These are phyloP conservation scores for Phytophthora sp. DNA, from an alignment of 352 stramenopile genomes.

Conservation along the genomic window DNA sequence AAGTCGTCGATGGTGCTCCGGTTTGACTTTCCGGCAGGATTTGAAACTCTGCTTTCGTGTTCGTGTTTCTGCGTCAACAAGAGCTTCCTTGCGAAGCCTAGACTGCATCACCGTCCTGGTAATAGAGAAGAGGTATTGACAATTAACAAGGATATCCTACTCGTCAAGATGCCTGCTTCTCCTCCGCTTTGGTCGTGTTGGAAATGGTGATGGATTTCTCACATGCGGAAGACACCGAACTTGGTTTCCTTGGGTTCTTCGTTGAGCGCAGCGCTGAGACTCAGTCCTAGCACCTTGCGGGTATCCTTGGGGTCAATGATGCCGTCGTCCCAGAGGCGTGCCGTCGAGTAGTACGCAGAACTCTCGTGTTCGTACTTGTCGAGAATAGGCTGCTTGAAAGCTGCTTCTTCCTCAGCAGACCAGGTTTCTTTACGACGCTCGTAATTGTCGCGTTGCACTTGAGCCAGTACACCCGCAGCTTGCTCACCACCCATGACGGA, in stretches of 20 bases:
- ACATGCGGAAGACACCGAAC: constrained; percentile 98
- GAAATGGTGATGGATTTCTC: constrained; percentile 13
- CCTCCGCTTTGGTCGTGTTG: background rate
- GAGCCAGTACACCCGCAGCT: constrained; percentile 95
- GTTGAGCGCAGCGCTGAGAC: constrained; percentile 76
- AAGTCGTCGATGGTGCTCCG: constrained; percentile 11
- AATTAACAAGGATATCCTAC: constrained; percentile 19
- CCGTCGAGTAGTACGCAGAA: constrained; percentile 95
- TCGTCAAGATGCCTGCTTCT: constrained; percentile 4
- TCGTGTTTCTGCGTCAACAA: constrained; percentile 25
- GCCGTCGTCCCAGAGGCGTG: constrained; percentile 98
- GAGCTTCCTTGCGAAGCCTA: constrained; percentile 21
- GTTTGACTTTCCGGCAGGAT: constrained; percentile 16
- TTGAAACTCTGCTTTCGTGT: constrained; percentile 7
- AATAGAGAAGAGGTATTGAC: constrained; percentile 29
- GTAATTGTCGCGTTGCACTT: constrained; percentile 93
- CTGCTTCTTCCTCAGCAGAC: constrained; percentile 83
- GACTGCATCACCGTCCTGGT: constrained; percentile 23
- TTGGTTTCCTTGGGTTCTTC: constrained; percentile 84
- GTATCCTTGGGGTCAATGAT: constrained; percentile 98
- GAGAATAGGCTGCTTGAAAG: constrained; percentile 95
- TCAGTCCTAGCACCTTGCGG: constrained; percentile 82
- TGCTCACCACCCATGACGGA: constrained; percentile 98
- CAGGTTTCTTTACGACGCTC: constrained; percentile 73
- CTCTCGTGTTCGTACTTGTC: constrained; percentile 97